Conservation (phyloP, 768 basidiomycete species). For the Hemileccinum impolitum region DNA sequence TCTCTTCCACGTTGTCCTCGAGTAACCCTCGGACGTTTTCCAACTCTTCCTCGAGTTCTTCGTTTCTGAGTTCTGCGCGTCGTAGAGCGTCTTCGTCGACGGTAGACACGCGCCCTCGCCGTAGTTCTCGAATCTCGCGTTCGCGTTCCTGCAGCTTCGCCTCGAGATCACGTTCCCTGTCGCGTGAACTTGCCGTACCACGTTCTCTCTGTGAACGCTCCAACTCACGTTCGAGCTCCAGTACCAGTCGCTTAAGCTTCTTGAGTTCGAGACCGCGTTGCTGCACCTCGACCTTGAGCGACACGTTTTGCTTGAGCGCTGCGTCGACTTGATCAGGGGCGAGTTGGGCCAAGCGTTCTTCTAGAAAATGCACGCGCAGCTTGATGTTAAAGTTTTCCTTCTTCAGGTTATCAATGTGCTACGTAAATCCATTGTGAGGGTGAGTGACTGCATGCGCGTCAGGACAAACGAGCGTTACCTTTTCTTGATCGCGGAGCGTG, state of each 20-base stretch:
- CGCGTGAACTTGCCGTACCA: conserved; percentile 36
- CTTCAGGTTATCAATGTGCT: conserved; percentile 95
- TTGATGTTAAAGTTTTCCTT: conserved; percentile 98
- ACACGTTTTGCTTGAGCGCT: conserved; percentile 88
- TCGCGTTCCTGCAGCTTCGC: conserved; percentile 72
- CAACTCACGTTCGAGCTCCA: conserved; percentile 79
- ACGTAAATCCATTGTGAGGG: not conserved
- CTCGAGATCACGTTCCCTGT: conserved; percentile 73
- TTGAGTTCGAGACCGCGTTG: conserved; percentile 89
- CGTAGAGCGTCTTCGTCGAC: conserved; percentile 51
- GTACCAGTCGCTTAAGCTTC: conserved; percentile 83
- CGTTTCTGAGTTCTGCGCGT: conserved; percentile 58
- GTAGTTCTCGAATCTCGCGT: conserved; percentile 62
- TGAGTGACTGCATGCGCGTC: not conserved
- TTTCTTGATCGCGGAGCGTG: conserved; percentile 94
- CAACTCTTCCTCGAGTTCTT: conserved; percentile 69
- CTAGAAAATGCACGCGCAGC: conserved; percentile 91
- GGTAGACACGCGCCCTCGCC: conserved; percentile 42
- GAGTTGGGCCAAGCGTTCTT: conserved; percentile 86
- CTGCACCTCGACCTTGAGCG: conserved; percentile 89
- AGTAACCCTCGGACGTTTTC: conserved; percentile 65
- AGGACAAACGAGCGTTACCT: conserved; percentile 46
- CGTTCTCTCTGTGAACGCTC: conserved; percentile 61
- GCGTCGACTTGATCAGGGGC: conserved; percentile 92
- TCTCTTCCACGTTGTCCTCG: conserved; percentile 82